Evolutionary conservation across 305 asterid species (phyloP).

Genomic region (Rubia peregrina): DNA sequence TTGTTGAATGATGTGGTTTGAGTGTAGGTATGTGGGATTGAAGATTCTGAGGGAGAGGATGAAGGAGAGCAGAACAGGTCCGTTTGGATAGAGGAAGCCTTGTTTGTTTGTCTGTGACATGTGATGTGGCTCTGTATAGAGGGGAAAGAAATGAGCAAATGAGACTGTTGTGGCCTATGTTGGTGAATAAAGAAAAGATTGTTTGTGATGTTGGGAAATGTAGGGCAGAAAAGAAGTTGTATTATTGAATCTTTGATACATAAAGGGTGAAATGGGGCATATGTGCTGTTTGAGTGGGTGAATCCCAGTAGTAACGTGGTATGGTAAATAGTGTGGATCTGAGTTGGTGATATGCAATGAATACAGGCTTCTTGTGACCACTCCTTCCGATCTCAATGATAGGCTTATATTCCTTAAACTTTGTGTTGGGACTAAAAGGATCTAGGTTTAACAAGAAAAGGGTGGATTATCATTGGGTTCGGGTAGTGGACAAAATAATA

Average conservation of each 20-base stretch:
- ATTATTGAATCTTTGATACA: too few relatives aligned
- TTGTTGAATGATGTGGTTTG: neutral
- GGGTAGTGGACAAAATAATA: neutral
- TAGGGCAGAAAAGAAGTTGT: too few relatives aligned
- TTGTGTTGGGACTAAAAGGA: neutral
- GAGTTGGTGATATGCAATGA: neutral
- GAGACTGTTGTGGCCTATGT: neutral
- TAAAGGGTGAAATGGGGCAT: too few relatives aligned
- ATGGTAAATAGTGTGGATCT: neutral
- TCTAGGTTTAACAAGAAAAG: neutral
- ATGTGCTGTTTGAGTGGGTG: neutral
- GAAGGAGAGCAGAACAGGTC: constrained; percentile 4
- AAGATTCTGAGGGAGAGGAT: constrained; percentile 21
- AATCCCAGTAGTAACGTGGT: too few relatives aligned
- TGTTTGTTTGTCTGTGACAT: too few relatives aligned
- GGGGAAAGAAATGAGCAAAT: neutral
- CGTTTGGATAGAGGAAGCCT: neutral
- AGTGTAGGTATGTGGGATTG: constrained; percentile 20
- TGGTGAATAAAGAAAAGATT: neutral
- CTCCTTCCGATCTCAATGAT: too few relatives aligned
- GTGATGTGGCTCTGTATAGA: too few relatives aligned
- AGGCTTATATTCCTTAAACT: neutral
- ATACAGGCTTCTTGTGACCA: neutral
- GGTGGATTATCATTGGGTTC: neutral
- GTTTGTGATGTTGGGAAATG: too few relatives aligned